Evolutionary conservation across 2,329 filamentous ascomycete species (phyloP).

Genomic region (Eutypella sp.): DNA sequence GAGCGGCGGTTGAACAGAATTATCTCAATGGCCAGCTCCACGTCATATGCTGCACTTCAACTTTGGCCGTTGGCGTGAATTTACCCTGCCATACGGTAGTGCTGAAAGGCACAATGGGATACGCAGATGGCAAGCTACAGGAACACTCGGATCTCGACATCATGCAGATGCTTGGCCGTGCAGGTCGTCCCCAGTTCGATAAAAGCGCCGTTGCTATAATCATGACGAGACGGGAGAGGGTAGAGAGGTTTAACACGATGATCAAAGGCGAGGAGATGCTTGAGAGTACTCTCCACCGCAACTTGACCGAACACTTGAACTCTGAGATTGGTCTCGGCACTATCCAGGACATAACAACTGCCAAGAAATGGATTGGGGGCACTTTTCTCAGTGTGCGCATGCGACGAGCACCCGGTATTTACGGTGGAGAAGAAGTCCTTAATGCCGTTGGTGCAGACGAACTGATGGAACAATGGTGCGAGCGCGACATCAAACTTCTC

Average conservation of each 20-base stretch:
- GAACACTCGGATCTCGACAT: conserved; percentile 80
- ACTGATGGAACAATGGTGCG: conserved; percentile 65
- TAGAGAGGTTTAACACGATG: conserved; percentile 65
- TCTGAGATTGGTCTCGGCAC: conserved; percentile 77
- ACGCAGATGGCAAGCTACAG: conserved; percentile 52
- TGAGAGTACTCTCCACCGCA: conserved; percentile 74
- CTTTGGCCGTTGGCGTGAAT: conserved; percentile 78
- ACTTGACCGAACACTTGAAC: conserved; percentile 79
- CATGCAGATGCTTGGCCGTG: conserved; percentile 87
- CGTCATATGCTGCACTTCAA: conserved; percentile 84
- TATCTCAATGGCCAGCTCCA: conserved; percentile 68
- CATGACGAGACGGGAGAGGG: conserved; percentile 64
- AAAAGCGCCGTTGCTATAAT: conserved; percentile 72
- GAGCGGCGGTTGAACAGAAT: conserved; percentile 59
- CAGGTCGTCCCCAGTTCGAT: conserved; percentile 80
- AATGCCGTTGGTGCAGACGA: conserved; percentile 52
- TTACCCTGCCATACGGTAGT: conserved; percentile 79
- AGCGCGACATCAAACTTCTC: conserved; percentile 61
- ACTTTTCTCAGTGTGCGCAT: conserved; percentile 77
- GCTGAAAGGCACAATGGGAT: conserved; percentile 72
- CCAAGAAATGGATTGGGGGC: conserved; percentile 68
- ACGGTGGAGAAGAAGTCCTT: conserved; percentile 55
- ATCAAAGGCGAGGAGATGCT: conserved; percentile 67
- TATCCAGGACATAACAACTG: conserved; percentile 58
- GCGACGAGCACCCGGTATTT: conserved; percentile 64